Evolutionary conservation across 2,329 filamentous ascomycete genomes (phyloP), one percentile per base, ranked within the genome.

Genomic region (Triangularia setosa): DNA sequence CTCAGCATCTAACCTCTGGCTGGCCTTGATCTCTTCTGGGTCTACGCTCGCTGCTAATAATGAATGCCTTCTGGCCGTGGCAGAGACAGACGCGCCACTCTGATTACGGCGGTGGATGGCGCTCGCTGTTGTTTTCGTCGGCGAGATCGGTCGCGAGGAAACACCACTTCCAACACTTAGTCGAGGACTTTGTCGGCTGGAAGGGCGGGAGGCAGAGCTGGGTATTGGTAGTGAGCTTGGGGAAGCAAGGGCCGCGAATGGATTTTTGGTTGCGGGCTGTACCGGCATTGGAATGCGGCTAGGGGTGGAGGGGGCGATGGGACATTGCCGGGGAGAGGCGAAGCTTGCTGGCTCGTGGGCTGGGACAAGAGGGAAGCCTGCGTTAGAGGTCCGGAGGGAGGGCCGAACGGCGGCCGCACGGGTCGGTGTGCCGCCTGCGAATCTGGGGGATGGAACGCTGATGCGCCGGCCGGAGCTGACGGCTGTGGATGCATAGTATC

Each of bases 1-100:
- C 72, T 97, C 92, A 21, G 82, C 76, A 72, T 84, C 78, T 3
- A 87, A 76, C 2, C 83, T 77, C 4, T 84, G 84, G 68, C 82
- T 86, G n/a, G 73, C 73, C 40, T 62, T 27, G 54, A 61, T 30
- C 44, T 58, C 40, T 21, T 68, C 68, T 8, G 67, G 23, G 28
- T 58, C 14, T 69, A 71, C 8, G 71, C 66, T n/a, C 52, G 56
- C 12, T 16, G 58, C 21, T 16, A 60, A 25, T 12, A 60, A 11
- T 18, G 58, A 60, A 16, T 60, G 58, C 23, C 58, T 24, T 11
- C 66, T 69, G 23, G 48, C 61, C 5, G 64, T 53, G 27, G 72
- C 72, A 5, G 79, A 77, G 2, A 79, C 76, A 6, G 76, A 73
- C 4, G 78, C 75, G 44, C 74, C 74, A 68, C 81, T 84, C 44